Base-by-base conservation (phyloP, 805 yeast species). In the Saccharomycopsis javanensis region DNA sequence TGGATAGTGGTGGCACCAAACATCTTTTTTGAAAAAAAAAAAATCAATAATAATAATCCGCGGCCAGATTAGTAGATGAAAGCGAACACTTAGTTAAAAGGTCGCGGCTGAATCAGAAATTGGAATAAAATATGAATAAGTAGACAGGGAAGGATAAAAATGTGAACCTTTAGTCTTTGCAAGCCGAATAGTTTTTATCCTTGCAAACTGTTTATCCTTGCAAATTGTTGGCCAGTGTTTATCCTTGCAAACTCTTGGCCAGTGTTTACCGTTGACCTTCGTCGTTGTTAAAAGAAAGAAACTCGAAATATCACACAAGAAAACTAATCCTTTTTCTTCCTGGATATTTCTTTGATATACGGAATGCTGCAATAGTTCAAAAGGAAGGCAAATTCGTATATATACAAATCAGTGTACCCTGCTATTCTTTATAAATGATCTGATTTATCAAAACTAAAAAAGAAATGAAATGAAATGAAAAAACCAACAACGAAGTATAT, bases 21-120 rank as follows among this genome's bases (percentile, higher is more conserved):
- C 53, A 51, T 51, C 27, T 16, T 48, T 13, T 23, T 10, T 3
- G 20, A 30, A 30, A 30, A 28, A 18, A 27, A 27, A 13, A 5
- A 31, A 28, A 25, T 16, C 4, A 15, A 15, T 25, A 16, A 27
- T n/a, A 34, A 33, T 51, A 27, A 31, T 23, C 16, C n/a, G 34
- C 33, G n/a, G 37, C 16, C n/a, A 18, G 34, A 11, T 18, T 5
- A 16, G 13, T 37, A 33, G 16, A 31, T n/a, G 20, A 48, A 31
- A 34, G 46, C 59, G 59, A 56, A n/a, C 28, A 56, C 59, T 56
- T 56, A 56, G 50, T 56, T 56, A 56, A 56, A 56, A 56, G 59
- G 56, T 56, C 59, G 59, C 57, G 7, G 13, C 37, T 15, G 10
- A 31, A 11, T 31, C 5, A 31, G 35, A 8, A 11, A 31, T 16